These are phyloP conservation scores for Heimioporus sp. DNA, from an alignment of 768 basidiomycete species.

Conservation along the genomic window DNA sequence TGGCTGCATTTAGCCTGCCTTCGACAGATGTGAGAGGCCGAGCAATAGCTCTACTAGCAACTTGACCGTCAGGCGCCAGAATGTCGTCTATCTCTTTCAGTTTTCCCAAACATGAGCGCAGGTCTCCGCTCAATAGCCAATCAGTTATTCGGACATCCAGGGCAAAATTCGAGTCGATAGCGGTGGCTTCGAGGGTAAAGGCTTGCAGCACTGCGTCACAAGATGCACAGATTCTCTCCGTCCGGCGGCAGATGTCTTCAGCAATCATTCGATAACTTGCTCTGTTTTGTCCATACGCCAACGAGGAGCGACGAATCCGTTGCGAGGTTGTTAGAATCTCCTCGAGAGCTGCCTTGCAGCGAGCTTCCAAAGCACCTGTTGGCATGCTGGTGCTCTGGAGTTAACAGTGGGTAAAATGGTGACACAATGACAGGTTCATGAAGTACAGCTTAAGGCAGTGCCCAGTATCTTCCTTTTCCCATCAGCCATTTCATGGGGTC, in stretches of 20 bases:
- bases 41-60: too few species aligned
- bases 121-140: not conserved
- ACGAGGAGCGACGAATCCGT: not conserved
- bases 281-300: too few species aligned
- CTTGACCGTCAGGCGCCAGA: not conserved
- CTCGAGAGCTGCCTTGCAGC: not conserved
- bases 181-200: not conserved
- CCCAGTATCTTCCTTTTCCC: too few species aligned
- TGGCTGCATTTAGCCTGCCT: not conserved
- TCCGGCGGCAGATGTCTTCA: not conserved
- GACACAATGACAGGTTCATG: too few species aligned
- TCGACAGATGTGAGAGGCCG: not conserved
- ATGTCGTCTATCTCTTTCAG: not conserved
- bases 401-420: too few species aligned
- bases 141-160: not conserved
- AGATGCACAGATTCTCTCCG: not conserved
- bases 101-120: not conserved
- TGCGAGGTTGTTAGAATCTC: not conserved
- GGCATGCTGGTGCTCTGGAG: too few species aligned
- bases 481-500: too few species aligned
- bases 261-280: not conserved
- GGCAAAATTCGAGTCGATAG: not conserved
- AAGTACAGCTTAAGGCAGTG: too few species aligned
- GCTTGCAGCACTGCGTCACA: not conserved
- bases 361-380: too few species aligned